These are phyloP conservation scores for Moesziomyces globuligerus DNA, from an alignment of 1,284 basidiomycete genomes.

Conservation along the genomic window DNA sequence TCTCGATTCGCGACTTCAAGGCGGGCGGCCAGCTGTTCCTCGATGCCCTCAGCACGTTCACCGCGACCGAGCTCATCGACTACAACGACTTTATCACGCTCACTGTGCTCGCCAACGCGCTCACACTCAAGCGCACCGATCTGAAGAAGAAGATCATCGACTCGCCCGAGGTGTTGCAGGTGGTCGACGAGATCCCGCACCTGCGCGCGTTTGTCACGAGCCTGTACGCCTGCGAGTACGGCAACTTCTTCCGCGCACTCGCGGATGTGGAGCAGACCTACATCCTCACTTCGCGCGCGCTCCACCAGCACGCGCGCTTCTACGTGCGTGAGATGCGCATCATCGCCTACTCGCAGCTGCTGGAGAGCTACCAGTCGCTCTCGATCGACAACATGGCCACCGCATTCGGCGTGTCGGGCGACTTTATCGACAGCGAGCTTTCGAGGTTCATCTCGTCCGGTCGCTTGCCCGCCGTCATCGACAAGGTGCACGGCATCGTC, in stretches of 20 bases:
- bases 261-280: conserved; percentile 85
- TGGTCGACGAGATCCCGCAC: conserved; percentile 69
- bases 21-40: conserved; percentile 75
- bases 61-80: conserved; percentile 85
- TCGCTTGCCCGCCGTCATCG: conserved; percentile 89
- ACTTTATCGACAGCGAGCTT: conserved; percentile 87
- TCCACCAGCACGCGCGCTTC: conserved; percentile 86
- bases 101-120: conserved; percentile 81
- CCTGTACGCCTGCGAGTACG: conserved; percentile 92
- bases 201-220: conserved; percentile 71
- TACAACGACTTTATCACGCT: conserved; percentile 92
- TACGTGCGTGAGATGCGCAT: conserved; percentile 98
- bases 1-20: conserved; percentile 82
- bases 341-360: conserved; percentile 88
- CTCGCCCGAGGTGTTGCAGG: conserved; percentile 71
- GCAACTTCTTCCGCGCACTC: conserved; percentile 90
- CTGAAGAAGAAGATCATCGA: conserved; percentile 84
- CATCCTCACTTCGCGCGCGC: conserved; percentile 84
- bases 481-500: conserved; percentile 87
- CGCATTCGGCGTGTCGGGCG: conserved; percentile 89
- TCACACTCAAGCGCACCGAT: conserved; percentile 83
- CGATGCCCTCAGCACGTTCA: conserved; percentile 92
- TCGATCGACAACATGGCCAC: conserved; percentile 86
- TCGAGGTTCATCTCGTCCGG: conserved; percentile 91
- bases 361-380: conserved; percentile 89